phyloP scores from a whole-genome alignment of 140 eudicot species.

The Ambrosia hybrid region DNA sequence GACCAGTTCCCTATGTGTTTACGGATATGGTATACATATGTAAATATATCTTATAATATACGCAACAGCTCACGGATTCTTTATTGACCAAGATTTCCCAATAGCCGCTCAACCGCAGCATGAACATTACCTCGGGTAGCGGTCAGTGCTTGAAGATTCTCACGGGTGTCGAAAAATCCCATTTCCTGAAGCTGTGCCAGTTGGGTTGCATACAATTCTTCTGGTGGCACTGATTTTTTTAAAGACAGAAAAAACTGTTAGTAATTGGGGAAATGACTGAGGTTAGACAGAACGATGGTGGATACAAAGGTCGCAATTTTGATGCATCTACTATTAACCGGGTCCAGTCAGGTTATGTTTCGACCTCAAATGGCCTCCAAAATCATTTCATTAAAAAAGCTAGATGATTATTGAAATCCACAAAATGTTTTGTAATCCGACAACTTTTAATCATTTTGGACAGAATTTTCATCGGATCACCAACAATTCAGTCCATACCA shows the following conservation, averaged over 20 bases:
- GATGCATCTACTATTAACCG: background rate
- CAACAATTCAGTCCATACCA: background rate
- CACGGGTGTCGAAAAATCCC: slow-evolving; percentile 66
- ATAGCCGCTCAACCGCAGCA: slow-evolving; percentile 73
- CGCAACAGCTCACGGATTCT: background rate
- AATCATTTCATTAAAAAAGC: slow-evolving; percentile 7
- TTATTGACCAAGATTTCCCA: slow-evolving; percentile 50
- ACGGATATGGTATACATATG: background rate
- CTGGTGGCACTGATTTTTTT: slow-evolving; percentile 48
- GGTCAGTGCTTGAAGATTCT: slow-evolving; percentile 57
- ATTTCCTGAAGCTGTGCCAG: slow-evolving; percentile 65
- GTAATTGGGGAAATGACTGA: background rate
- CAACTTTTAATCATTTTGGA: background rate
- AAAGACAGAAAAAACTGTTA: background rate
- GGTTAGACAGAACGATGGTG: background rate
- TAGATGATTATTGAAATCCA: background rate
- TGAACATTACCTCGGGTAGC: slow-evolving; percentile 70
- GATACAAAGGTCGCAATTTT: background rate
- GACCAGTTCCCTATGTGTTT: slow-evolving; percentile 24
- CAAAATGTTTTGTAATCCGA: background rate
- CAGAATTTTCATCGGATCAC: background rate
- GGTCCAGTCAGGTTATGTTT: background rate
- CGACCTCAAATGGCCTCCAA: background rate
- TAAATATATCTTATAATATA: background rate
- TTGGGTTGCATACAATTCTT: slow-evolving; percentile 59